These are phyloP conservation scores for Scheffersomyces titani DNA, from an alignment of 1,139 yeast species.

Conservation along the genomic window DNA sequence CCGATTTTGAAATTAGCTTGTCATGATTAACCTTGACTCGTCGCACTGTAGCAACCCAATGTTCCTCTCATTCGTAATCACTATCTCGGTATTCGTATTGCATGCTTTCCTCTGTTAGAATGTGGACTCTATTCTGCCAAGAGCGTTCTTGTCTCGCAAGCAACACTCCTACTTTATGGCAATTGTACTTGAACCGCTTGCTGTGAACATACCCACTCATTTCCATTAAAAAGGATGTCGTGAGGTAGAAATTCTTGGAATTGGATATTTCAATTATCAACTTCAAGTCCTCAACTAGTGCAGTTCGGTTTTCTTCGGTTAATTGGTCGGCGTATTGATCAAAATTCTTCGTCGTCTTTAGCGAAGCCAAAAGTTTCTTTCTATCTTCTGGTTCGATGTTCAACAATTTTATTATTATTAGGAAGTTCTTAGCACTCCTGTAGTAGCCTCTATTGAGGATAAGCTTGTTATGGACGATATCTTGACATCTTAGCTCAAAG, in stretches of 20 bases:
- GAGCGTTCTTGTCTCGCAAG: background rate
- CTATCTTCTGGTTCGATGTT: conserved; percentile 2
- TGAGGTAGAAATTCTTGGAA: background rate
- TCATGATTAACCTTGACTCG: background rate
- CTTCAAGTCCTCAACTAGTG: background rate
- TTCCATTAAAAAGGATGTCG: background rate
- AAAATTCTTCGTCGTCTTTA: conserved; percentile 1
- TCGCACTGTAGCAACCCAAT: background rate
- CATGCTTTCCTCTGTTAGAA: background rate
- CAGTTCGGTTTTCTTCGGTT: background rate
- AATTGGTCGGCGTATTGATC: background rate
- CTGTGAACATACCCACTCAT: conserved; percentile 7
- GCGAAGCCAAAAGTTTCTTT: background rate
- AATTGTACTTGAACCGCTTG: conserved; percentile 5
- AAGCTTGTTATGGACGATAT: conserved; percentile 4
- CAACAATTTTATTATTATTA: conserved; percentile 6
- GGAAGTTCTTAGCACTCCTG: conserved; percentile 4
- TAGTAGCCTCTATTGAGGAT: conserved; percentile 6
- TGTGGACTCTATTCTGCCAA: background rate
- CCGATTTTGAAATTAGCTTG: background rate
- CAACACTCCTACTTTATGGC: conserved; percentile 1
- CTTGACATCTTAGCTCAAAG: conserved; percentile 6
- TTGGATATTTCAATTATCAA: background rate
- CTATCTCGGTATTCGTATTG: background rate
- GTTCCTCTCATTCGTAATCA: background rate